phyloP scores from a whole-genome alignment of 768 basidiomycete genomes.

The Collybiopsis confluens region DNA sequence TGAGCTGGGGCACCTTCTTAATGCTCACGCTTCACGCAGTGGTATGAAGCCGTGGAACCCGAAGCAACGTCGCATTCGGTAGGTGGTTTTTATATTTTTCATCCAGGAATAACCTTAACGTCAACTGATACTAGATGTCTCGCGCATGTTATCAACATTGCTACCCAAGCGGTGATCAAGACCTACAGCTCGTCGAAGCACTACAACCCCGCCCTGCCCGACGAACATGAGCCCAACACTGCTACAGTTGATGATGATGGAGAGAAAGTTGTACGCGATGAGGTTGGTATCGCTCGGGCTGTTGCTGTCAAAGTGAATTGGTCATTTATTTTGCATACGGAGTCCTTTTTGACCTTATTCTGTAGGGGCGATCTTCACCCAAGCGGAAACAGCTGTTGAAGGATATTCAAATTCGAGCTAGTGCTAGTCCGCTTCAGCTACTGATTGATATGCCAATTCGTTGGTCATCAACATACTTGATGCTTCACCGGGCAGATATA shows the following conservation, averaged over 20 bases:
- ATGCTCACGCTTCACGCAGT: not conserved
- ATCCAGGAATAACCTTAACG: not conserved
- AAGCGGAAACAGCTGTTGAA: constrained; percentile 19
- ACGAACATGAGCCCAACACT: too few relatives aligned
- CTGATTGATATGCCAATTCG: constrained; percentile 22
- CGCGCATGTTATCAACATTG: not conserved
- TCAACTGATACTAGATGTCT: not conserved
- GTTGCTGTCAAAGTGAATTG: constrained; percentile 21
- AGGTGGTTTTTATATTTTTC: not conserved
- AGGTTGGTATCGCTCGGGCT: constrained; percentile 11
- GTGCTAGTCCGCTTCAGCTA: constrained; percentile 8
- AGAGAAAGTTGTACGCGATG: not conserved
- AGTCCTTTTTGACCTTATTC: not conserved
- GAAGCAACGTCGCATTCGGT: not conserved
- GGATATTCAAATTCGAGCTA: constrained; percentile 14
- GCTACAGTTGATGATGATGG: not conserved
- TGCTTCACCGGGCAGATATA: constrained; percentile 18
- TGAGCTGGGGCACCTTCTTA: too few relatives aligned
- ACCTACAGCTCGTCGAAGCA: not conserved
- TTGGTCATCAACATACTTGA: constrained; percentile 24
- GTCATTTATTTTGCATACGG: not conserved
- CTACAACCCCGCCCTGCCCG: too few relatives aligned
- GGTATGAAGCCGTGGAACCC: not conserved
- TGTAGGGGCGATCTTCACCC: constrained; percentile 18
- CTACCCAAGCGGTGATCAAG: not conserved